Evolutionary conservation across 2,329 filamentous ascomycete genomes (phyloP).

Genomic region (Trichoderma sp.): DNA sequence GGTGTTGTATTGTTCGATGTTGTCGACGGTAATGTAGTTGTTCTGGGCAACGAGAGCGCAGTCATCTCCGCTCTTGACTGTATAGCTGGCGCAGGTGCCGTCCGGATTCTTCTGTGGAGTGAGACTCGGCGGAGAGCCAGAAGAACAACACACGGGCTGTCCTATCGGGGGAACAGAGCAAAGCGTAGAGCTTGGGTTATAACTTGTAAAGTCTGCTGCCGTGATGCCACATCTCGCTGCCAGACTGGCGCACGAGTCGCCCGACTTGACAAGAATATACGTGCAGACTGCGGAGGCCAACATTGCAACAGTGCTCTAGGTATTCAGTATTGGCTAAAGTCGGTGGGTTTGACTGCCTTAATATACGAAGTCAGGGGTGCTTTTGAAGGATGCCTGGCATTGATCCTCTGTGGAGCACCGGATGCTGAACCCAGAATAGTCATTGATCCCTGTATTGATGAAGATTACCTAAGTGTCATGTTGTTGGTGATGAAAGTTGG

Average conservation of each 20-base stretch:
- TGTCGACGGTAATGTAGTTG: too few species aligned
- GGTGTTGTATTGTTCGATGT: too few species aligned
- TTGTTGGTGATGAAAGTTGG: neutral
- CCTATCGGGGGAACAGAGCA: constrained; percentile 29
- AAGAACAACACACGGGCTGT: constrained; percentile 32
- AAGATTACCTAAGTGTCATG: neutral
- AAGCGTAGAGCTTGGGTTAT: constrained; percentile 26
- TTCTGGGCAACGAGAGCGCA: constrained; percentile 32
- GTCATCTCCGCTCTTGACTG: constrained; percentile 25
- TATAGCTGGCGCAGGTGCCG: constrained; percentile 31
- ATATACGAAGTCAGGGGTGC: too few species aligned
- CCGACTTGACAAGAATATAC: constrained; percentile 10
- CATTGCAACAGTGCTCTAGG: neutral
- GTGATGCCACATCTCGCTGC: constrained; percentile 28
- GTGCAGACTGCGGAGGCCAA: neutral
- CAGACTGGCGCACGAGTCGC: constrained; percentile 27
- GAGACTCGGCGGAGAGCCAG: constrained; percentile 29
- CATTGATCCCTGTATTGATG: neutral
- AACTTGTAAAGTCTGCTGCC: constrained; percentile 26
- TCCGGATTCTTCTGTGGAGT: constrained; percentile 29
- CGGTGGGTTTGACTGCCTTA: neutral
- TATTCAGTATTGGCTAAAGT: neutral
- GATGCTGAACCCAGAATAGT: neutral
- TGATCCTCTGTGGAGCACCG: neutral
- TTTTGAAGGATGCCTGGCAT: neutral